Evolutionary conservation across 208 protist genomes (phyloP).

Genomic region (Wallacemonas sp.): DNA sequence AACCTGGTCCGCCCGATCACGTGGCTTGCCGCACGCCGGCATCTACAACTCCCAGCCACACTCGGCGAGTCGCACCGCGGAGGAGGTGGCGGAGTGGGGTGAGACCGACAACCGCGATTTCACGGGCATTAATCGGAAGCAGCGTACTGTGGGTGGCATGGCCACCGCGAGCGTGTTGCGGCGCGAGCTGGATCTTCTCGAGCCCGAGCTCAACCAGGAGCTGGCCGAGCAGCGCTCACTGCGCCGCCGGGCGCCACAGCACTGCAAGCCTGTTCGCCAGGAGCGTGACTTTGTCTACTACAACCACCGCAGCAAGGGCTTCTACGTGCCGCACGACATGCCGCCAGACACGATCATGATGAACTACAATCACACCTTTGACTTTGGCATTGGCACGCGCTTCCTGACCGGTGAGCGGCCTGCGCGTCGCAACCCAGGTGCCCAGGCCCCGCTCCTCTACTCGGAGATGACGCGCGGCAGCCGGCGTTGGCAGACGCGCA

Average conservation of each 20-base stretch:
- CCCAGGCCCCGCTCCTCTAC: conserved; percentile 23
- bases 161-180: conserved; percentile 21
- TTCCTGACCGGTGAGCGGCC: conserved; percentile 35
- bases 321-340: conserved; percentile 71
- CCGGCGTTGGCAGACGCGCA: background rate
- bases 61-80: conserved; percentile 3
- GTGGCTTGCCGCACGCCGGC: conserved; percentile 1
- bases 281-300: conserved; percentile 75
- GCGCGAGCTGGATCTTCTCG: conserved; percentile 63
- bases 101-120: conserved; percentile 2
- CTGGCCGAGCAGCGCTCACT: conserved; percentile 38
- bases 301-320: conserved; percentile 86
- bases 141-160: conserved; percentile 4
- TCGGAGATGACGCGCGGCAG: conserved; percentile 23
- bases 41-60: background rate
- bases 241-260: conserved; percentile 49
- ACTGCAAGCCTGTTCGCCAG: conserved; percentile 35
- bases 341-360: conserved; percentile 46
- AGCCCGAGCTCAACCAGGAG: conserved; percentile 38
- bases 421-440: conserved; percentile 34
- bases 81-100: conserved; percentile 14
- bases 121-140: conserved; percentile 4
- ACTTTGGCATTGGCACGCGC: conserved; percentile 78
- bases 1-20: conserved; percentile 12
- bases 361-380: conserved; percentile 87